A percentile compares a stretch with the other conserved stretches of the same genome.
Conservation (phyloP, 2,329 filamentous ascomycete genomes). For the Beauveria pseudobassiana region DNA sequence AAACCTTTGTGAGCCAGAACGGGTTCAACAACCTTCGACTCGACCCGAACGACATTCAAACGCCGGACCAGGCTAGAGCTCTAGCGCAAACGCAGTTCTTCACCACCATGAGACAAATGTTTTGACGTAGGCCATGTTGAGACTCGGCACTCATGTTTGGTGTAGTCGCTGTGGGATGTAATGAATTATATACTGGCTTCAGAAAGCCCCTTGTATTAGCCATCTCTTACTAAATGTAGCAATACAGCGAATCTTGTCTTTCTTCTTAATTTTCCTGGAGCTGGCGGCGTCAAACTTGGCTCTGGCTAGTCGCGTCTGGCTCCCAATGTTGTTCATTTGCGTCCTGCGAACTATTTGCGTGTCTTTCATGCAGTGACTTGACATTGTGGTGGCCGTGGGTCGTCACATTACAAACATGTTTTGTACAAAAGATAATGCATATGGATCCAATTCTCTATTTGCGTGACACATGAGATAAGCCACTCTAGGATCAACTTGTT, state of each 20-base stretch:
- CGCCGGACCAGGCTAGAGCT: background rate
- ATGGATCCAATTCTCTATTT: conserved; percentile 21
- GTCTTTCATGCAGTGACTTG: conserved; percentile 10
- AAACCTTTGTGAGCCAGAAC: background rate
- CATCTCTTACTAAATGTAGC: background rate
- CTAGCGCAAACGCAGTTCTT: background rate
- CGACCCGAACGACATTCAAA: background rate
- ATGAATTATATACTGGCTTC: no score
- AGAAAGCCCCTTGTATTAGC: background rate
- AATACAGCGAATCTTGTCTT: background rate
- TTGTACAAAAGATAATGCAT: conserved; percentile 20
- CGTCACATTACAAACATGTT: background rate
- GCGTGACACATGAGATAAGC: no score
- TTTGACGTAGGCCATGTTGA: background rate
- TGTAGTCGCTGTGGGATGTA: no score
- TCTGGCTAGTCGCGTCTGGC: no score
- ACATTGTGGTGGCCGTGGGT: conserved; percentile 24
- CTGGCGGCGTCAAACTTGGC: no score
- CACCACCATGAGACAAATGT: conserved; percentile 1
- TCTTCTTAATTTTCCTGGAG: background rate
- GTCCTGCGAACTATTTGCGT: no score
- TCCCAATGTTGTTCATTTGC: no score
- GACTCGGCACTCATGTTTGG: background rate
- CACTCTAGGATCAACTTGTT: no score
- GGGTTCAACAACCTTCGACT: background rate